Evolutionary conservation across 108 stramenopile species (phyloP).

Genomic region (Nannochloropsis oceanica): DNA sequence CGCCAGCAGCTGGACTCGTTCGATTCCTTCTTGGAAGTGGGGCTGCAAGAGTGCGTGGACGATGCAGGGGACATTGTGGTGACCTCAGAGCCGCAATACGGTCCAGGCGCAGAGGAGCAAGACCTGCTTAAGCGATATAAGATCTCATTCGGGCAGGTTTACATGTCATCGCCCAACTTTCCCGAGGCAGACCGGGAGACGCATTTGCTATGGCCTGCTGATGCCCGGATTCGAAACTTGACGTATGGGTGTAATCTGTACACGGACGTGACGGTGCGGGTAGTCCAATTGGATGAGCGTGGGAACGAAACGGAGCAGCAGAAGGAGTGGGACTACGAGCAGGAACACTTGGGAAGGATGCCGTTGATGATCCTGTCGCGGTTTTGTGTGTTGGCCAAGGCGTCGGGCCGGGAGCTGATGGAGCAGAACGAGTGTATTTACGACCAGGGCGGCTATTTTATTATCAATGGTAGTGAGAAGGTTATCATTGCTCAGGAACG

Average conservation of each 20-base stretch:
- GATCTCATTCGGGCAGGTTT: slow-evolving; percentile 89
- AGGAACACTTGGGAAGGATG: slow-evolving; percentile 85
- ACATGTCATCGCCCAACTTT: slow-evolving; percentile 66
- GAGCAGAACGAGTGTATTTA: slow-evolving; percentile 97
- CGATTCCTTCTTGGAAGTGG: slow-evolving; percentile 78
- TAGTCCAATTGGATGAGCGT: neutral
- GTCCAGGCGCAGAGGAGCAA: slow-evolving; percentile 50
- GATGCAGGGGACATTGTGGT: slow-evolving; percentile 83
- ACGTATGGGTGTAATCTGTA: slow-evolving; percentile 60
- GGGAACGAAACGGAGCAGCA: slow-evolving; percentile 55
- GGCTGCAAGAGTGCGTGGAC: slow-evolving; percentile 89
- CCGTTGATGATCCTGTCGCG: slow-evolving; percentile 91
- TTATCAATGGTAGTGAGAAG: slow-evolving; percentile 95
- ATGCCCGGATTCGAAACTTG: slow-evolving; percentile 86
- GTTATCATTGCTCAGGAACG: slow-evolving; percentile 98
- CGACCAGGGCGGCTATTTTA: slow-evolving; percentile 99
- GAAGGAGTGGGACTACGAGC: slow-evolving; percentile 50
- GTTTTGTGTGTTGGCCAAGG: slow-evolving; percentile 83
- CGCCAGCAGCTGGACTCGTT: slow-evolving; percentile 97
- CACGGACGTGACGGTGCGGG: neutral
- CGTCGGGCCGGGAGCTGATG: slow-evolving; percentile 79
- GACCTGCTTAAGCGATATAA: slow-evolving; percentile 57
- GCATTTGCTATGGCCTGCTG: slow-evolving; percentile 80
- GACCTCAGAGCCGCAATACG: slow-evolving; percentile 73
- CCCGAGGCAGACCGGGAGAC: slow-evolving; percentile 55